Conservation (phyloP, 768 basidiomycete species). For the Boletus sp. region DNA sequence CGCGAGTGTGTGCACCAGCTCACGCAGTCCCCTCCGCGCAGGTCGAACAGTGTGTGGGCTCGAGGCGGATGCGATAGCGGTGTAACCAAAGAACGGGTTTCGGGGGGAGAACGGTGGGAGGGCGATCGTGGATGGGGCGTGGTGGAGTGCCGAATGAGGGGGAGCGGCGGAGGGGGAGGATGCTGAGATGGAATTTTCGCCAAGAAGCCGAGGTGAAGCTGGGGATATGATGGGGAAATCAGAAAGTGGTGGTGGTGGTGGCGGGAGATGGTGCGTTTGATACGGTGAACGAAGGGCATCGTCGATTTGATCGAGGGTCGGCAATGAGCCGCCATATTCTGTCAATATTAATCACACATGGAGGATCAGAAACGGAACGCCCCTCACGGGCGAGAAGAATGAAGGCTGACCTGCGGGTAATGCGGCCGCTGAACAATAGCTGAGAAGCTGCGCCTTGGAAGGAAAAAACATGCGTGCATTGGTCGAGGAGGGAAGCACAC, state of each 20-base stretch:
- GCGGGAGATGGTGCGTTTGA: conserved; percentile 6
- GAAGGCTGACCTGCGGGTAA: conserved; percentile 49
- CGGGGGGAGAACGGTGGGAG: conserved; percentile 56
- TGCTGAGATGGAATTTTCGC: neutral
- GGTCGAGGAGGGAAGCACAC: conserved; percentile 57
- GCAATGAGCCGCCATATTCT: conserved; percentile 71
- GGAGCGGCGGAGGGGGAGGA: neutral
- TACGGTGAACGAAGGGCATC: conserved; percentile 41
- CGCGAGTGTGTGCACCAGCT: conserved; percentile 60
- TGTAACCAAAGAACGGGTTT: conserved; percentile 80
- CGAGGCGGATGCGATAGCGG: conserved; percentile 37
- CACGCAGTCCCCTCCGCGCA: conserved; percentile 68
- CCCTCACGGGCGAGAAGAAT: neutral
- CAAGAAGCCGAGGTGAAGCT: neutral
- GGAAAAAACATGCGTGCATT: conserved; percentile 68
- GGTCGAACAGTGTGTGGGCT: conserved; percentile 46
- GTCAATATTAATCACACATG: conserved; percentile 22
- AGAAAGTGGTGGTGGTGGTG: neutral
- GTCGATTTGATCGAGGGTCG: conserved; percentile 47
- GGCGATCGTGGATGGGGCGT: conserved; percentile 9
- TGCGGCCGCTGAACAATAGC: conserved; percentile 48
- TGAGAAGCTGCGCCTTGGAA: conserved; percentile 50
- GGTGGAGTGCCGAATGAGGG: neutral
- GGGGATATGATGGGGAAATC: neutral
- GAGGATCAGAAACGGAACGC: conserved; percentile 10